Base-by-base conservation (phyloP, 306 rosid genomes). In the Psophocarpus tetragonolobus region DNA sequence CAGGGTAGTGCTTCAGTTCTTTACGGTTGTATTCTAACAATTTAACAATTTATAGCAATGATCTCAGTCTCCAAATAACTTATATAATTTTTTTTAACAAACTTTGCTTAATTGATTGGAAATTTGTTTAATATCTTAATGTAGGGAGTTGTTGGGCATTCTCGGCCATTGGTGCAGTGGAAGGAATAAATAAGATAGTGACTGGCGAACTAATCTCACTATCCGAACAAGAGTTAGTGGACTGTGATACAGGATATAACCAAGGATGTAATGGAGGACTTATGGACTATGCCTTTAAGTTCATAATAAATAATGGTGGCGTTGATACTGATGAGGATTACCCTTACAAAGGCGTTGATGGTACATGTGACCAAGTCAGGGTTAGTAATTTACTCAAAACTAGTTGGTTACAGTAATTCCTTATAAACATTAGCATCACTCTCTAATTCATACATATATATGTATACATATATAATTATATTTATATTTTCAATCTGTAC, bases 61-160 rank as follows among this genome's bases (percentile, higher is more conserved):
- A 42, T 63, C 14, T 24, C 35, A 3, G 26, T 51, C 56, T 61
- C 56, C 50, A n/a, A 23, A 66, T 11, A 65, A 56, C n/a, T 4
- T 7, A 1, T 7, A 1, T 67, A 1, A 14, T 64, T 61, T 35
- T 63, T 29, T 17, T 38, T 66, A 0, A 7, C 20, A 17, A 33
- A 57, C 14, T 12, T 74, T 48, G 7, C 15, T 21, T 32, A 47
- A n/a, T 9, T 11, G 10, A n/a, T 9, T 11, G 10, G 56, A 26
- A 13, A 20, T 6, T 60, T 73, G 48, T 8, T 20, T 57, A 20
- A 1, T 83, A 17, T 35, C 15, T 3, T 33, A 4, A 73, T 87
- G 86, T 63, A 96, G 99, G 99, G 98, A 96, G 99, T 83, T 96
- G 99, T 90, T 96, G 99, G 99, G 98, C 99, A 61, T 96, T 96